Evolutionary conservation across 169 alveolate genomes (phyloP).

Genomic region (Eimeria mitis): DNA sequence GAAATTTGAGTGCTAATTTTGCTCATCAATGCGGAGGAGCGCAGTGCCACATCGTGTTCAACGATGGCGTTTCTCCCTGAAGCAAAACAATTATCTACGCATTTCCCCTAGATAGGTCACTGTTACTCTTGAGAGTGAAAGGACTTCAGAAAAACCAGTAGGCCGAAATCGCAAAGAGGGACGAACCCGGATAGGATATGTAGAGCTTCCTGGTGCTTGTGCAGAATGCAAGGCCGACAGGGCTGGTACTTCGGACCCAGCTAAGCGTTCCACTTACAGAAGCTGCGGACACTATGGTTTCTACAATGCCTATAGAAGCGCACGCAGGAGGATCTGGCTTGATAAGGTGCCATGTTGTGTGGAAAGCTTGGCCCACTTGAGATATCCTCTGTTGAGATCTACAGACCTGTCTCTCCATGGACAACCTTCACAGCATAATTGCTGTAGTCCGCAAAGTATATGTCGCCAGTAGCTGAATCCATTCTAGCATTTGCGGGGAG

Average conservation of each 20-base stretch:
- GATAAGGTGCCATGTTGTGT: not conserved
- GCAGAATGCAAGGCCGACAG: conserved; percentile 67
- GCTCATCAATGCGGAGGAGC: conserved; percentile 13
- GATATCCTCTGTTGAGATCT: not conserved
- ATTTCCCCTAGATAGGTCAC: not conserved
- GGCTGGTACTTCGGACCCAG: conserved; percentile 65
- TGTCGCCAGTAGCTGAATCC: conserved; percentile 38
- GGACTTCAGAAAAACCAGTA: not conserved
- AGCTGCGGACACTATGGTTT: conserved; percentile 46
- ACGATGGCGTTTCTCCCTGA: conserved; percentile 64
- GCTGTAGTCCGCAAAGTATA: conserved; percentile 57
- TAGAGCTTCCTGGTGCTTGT: conserved; percentile 31
- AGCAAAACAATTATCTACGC: not conserved
- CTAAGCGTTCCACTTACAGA: conserved; percentile 47
- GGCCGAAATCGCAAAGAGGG: not conserved
- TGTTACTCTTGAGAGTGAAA: not conserved
- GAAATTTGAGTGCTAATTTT: not conserved
- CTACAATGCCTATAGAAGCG: not conserved
- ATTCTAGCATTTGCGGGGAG: conserved; percentile 54
- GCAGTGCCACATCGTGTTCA: conserved; percentile 47
- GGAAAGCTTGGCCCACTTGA: not conserved
- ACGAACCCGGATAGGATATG: conserved; percentile 68
- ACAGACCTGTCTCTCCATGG: conserved; percentile 66
- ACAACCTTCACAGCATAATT: conserved; percentile 57
- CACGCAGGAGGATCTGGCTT: not conserved